phyloP scores from a whole-genome alignment of 139 green algal genomes.

The Micractinium sp. region DNA sequence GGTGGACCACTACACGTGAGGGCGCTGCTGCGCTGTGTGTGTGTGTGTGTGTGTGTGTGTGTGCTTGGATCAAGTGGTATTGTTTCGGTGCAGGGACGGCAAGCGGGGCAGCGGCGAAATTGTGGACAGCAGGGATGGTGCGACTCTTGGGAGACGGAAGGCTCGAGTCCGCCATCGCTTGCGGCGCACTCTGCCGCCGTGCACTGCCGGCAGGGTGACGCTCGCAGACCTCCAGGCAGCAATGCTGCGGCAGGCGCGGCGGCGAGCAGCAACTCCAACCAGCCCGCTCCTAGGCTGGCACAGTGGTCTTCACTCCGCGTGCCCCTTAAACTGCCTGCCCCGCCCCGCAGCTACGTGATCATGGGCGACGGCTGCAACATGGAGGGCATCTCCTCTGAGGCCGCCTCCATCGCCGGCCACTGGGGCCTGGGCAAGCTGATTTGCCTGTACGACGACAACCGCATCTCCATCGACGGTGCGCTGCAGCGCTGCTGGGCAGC shows the following conservation, averaged over 20 bases:
- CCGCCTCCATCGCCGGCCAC: constrained; percentile 95
- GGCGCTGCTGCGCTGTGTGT: background rate
- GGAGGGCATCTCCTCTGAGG: constrained; percentile 99
- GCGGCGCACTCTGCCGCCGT: no score
- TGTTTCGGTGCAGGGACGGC: background rate
- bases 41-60: background rate
- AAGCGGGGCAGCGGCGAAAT: no score
- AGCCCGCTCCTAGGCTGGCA: no score
- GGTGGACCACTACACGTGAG: constrained; percentile 99
- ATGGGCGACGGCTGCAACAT: constrained; percentile 99
- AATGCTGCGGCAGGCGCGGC: no score
- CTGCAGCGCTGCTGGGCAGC: constrained; percentile 73
- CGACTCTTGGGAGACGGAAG: no score
- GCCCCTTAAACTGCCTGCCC: background rate
- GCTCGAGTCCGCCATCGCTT: no score
- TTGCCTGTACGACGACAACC: constrained; percentile 99
- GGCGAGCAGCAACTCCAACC: background rate
- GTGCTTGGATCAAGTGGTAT: no score
- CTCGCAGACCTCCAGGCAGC: no score
- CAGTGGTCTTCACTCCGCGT: background rate
- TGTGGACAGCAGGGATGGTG: no score
- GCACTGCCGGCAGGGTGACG: no score
- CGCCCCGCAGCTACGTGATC: constrained; percentile 91
- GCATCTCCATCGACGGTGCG: constrained; percentile 97
- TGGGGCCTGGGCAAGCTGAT: constrained; percentile 99